Conservation (phyloP, 2,329 filamentous ascomycete genomes). For the Epicoccum nigrum region DNA sequence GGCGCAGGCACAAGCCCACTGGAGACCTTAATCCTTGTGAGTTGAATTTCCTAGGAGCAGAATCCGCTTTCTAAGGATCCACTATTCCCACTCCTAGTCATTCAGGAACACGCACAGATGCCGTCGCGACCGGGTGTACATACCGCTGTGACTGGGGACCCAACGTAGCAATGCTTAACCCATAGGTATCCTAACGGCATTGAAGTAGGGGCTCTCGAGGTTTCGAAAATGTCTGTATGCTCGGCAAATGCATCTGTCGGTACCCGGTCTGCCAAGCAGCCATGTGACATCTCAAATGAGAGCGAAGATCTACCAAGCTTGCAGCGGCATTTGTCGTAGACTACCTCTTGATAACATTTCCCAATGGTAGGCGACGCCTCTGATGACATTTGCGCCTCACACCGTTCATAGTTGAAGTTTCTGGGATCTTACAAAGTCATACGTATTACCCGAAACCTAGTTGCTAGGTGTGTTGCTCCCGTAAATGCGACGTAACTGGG, state of each 20-base stretch:
- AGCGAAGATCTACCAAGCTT: constrained; percentile 35
- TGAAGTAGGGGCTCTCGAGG: constrained; percentile 75
- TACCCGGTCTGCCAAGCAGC: constrained; percentile 15
- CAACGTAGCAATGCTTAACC: constrained; percentile 76
- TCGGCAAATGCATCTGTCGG: constrained; percentile 20
- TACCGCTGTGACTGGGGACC: constrained; percentile 74
- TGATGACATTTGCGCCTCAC: constrained; percentile 69
- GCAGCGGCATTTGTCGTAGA: constrained; percentile 65
- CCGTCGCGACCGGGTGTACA: neutral
- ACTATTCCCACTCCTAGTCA: constrained; percentile 7
- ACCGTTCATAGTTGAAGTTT: no score
- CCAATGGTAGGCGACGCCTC: no score
- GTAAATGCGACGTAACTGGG: constrained; percentile 60
- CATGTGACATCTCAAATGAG: constrained; percentile 47
- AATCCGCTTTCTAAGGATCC: neutral
- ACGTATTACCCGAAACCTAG: constrained; percentile 39
- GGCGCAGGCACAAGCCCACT: constrained; percentile 45
- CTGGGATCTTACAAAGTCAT: no score
- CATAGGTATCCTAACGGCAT: constrained; percentile 75
- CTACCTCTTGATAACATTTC: no score
- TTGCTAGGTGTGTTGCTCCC: constrained; percentile 66
- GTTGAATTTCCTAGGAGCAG: constrained; percentile 1
- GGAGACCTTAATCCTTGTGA: constrained; percentile 70
- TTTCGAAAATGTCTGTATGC: constrained; percentile 55
- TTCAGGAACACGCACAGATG: neutral